These are phyloP conservation scores for Closterium sp. DNA, from an alignment of 139 green algal genomes.

Conservation along the genomic window DNA sequence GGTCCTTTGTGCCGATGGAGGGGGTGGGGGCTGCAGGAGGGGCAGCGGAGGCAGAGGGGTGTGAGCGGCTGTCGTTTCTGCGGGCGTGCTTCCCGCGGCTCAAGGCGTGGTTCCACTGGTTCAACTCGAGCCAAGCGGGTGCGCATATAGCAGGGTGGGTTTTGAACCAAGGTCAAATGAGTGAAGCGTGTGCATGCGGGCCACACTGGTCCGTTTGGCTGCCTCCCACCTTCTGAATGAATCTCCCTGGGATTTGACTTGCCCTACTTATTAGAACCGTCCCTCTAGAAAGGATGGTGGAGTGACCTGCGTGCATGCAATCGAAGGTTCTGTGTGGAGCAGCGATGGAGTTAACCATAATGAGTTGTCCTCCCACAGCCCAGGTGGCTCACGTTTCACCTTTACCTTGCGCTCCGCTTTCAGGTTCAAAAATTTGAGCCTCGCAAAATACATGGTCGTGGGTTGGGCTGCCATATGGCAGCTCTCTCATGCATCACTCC, in stretches of 20 bases:
- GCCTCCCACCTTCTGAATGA: background rate
- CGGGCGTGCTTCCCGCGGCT: conserved; percentile 59
- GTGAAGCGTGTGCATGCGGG: no score
- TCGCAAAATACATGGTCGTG: no score
- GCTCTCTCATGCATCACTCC: background rate
- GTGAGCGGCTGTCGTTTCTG: conserved; percentile 39
- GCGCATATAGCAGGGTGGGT: background rate
- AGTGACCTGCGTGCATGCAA: no score
- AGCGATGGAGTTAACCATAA: no score
- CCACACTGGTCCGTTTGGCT: background rate
- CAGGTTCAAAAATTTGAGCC: no score
- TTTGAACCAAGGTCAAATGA: no score
- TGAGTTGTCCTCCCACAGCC: no score
- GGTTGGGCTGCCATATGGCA: background rate
- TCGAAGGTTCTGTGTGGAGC: no score
- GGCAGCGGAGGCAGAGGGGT: conserved; percentile 1
- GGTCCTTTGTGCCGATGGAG: background rate
- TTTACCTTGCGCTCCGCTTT: no score
- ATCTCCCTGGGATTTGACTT: background rate
- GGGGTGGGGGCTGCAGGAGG: background rate
- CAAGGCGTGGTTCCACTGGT: conserved; percentile 82
- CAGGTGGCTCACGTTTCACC: no score
- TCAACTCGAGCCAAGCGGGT: conserved; percentile 77
- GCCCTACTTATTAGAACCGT: no score
- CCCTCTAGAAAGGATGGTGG: no score